Evolutionary conservation across 345 rosid species (phyloP).

Genomic region (Ricinus communis): DNA sequence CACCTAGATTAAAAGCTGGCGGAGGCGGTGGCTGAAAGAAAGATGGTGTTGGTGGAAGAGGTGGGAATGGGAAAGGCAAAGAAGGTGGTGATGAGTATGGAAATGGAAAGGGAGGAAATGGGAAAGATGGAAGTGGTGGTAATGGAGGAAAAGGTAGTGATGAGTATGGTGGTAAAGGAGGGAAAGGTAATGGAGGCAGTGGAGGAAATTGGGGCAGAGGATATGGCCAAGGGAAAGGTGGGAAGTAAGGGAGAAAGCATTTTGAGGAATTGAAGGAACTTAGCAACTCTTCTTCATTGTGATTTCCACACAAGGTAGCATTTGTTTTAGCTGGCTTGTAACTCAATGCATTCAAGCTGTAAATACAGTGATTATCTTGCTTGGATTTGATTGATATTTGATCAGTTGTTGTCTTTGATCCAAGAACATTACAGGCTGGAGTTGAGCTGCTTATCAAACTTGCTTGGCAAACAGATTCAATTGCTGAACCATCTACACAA

Average conservation of each 20-base stretch:
- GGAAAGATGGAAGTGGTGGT: slow-evolving; percentile 15
- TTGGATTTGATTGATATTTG: slow-evolving; percentile 74
- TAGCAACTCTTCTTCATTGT: slow-evolving; percentile 20
- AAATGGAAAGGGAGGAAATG: slow-evolving; percentile 32
- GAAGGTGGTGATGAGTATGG: slow-evolving; percentile 20
- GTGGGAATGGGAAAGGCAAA: slow-evolving; percentile 25
- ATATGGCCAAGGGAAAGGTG: slow-evolving; percentile 57
- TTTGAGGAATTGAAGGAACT: slow-evolving; percentile 49
- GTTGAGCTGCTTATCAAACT: slow-evolving; percentile 45
- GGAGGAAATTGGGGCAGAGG: slow-evolving; percentile 30
- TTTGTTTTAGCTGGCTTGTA: slow-evolving; percentile 62
- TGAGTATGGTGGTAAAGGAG: slow-evolving; percentile 24
- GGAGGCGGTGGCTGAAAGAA: slow-evolving; percentile 46
- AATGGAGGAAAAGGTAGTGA: slow-evolving; percentile 3
- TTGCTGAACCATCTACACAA: slow-evolving; percentile 63
- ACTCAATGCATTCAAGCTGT: slow-evolving; percentile 71
- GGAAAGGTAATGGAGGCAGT: slow-evolving; percentile 26
- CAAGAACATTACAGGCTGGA: slow-evolving; percentile 53
- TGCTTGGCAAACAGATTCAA: slow-evolving; percentile 58
- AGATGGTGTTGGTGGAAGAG: slow-evolving; percentile 33
- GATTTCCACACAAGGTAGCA: slow-evolving; percentile 47
- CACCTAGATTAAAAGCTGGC: slow-evolving; percentile 40
- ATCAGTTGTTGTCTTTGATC: slow-evolving; percentile 47
- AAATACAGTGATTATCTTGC: slow-evolving; percentile 75
- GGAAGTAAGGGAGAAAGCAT: slow-evolving; percentile 52